Evolutionary conservation across 805 yeast genomes (phyloP).

Genomic region (Candida suzukii): DNA sequence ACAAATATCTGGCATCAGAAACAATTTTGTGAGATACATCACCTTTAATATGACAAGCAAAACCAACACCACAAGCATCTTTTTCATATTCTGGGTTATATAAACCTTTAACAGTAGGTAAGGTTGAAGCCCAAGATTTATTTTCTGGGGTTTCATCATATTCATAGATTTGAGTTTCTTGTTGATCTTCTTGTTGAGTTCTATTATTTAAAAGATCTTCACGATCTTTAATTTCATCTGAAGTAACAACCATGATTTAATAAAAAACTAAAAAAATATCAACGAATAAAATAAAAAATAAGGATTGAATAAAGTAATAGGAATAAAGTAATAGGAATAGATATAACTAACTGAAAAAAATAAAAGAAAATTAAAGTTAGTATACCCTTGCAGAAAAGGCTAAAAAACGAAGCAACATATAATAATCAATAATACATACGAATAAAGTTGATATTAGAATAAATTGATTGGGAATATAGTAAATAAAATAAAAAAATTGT

Average conservation of each 20-base stretch:
- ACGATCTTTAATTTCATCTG: slow-evolving; percentile 13
- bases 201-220: slow-evolving; percentile 3
- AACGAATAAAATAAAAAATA: background rate
- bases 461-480: background rate
- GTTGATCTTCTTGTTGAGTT: background rate
- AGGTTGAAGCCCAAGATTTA: slow-evolving; percentile 85
- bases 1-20: slow-evolving; percentile 77
- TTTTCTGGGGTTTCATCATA: slow-evolving; percentile 75
- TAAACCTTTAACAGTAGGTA: slow-evolving; percentile 82
- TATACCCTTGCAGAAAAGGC: background rate
- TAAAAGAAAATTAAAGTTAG: too few species aligned
- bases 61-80: slow-evolving; percentile 99
- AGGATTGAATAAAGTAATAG: background rate
- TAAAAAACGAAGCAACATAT: background rate
- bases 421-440: background rate
- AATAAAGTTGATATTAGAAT: background rate
- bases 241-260: slow-evolving; percentile 18
- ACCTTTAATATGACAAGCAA: slow-evolving; percentile 92
- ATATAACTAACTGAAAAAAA: too few species aligned
- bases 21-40: slow-evolving; percentile 82
- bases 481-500: background rate
- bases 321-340: background rate
- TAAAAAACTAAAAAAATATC: background rate
- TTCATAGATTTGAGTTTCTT: slow-evolving; percentile 35
- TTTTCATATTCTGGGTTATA: slow-evolving; percentile 92